phyloP scores from a whole-genome alignment of 2,329 filamentous ascomycete species.

The Diaporthe nobilis region DNA sequence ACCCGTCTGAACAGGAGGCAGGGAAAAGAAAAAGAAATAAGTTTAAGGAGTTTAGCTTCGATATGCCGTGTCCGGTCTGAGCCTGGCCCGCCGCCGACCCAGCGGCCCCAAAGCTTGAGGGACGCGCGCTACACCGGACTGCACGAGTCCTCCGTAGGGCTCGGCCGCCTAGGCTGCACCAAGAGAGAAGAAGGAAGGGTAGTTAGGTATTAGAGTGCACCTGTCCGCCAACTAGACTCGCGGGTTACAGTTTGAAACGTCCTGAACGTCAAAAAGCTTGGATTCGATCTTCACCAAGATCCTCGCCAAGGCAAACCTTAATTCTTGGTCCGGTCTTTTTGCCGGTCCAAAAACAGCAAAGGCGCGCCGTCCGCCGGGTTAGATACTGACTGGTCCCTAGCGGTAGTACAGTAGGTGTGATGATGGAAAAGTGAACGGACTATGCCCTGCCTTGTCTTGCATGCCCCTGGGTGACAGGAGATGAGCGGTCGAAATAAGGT shows the following conservation, averaged over 20 bases:
- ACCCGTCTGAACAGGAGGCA: not conserved
- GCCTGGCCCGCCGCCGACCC: slow-evolving; percentile 2
- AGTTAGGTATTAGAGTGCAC: not conserved
- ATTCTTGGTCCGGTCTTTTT: slow-evolving; percentile 21
- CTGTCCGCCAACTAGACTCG: not conserved
- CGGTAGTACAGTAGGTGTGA: not conserved
- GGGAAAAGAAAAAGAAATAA: not conserved
- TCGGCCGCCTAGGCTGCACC: slow-evolving; percentile 17
- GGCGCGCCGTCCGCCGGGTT: not conserved
- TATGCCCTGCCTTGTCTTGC: not conserved
- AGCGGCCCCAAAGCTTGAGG: slow-evolving; percentile 4
- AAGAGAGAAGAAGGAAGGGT: not conserved
- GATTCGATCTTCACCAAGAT: slow-evolving; percentile 29
- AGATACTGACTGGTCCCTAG: not conserved
- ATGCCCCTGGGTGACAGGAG: not conserved
- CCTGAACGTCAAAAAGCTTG: slow-evolving; percentile 31
- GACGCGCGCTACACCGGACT: slow-evolving; percentile 22
- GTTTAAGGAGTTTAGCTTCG: slow-evolving; percentile 11
- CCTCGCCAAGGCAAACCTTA: slow-evolving; percentile 26
- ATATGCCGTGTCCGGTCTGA: slow-evolving; percentile 16
- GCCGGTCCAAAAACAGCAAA: slow-evolving; percentile 27
- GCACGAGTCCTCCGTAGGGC: slow-evolving; percentile 12
- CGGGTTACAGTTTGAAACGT: slow-evolving; percentile 34
- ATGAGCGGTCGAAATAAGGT: slow-evolving; percentile 34
- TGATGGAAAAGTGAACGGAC: not conserved